A percentile compares a stretch with the other conserved stretches of the same genome.
Conservation (phyloP, 768 basidiomycete genomes). For the Mycena crocata region DNA sequence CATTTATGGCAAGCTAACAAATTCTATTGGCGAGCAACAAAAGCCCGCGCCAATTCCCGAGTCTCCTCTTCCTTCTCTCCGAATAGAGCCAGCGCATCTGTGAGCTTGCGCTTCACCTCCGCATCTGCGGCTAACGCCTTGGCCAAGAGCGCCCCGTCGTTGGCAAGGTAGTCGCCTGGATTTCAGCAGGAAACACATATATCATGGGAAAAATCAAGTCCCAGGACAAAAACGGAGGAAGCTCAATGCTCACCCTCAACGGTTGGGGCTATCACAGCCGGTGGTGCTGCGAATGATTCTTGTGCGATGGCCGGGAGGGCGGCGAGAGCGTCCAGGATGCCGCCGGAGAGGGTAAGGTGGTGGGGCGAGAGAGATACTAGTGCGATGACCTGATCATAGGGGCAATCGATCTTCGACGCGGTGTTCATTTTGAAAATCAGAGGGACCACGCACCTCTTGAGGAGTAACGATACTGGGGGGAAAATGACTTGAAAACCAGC, state of each 20-base stretch:
- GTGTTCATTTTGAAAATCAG: conserved; percentile 1
- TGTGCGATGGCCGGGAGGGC: conserved; percentile 36
- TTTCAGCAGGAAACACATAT: too few relatives aligned
- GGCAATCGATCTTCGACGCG: background rate
- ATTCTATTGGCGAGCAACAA: background rate
- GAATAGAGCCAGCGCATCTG: conserved; percentile 59
- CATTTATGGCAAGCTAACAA: background rate
- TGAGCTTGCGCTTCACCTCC: conserved; percentile 55
- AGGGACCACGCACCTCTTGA: conserved; percentile 51
- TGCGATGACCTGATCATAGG: conserved; percentile 56
- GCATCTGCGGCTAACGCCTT: conserved; percentile 50
- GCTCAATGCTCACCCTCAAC: background rate
- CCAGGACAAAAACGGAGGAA: background rate
- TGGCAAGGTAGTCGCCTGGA: conserved; percentile 49
- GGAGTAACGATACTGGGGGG: conserved; percentile 51
- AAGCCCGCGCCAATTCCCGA: conserved; percentile 41
- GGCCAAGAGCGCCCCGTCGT: conserved; percentile 47
- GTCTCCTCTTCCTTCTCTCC: conserved; percentile 55
- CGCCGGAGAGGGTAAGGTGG: conserved; percentile 56
- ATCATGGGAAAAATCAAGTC: conserved; percentile 1
- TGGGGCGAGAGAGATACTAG: conserved; percentile 53
- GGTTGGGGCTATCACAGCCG: background rate
- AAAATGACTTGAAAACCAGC: background rate
- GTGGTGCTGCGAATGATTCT: conserved; percentile 20
- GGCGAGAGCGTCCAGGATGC: conserved; percentile 53